Percentiles rank a stretch among this genome's conserved stretches.
Conservation (phyloP, 495 filamentous ascomycete genomes). For the Daldinia concentrica region DNA sequence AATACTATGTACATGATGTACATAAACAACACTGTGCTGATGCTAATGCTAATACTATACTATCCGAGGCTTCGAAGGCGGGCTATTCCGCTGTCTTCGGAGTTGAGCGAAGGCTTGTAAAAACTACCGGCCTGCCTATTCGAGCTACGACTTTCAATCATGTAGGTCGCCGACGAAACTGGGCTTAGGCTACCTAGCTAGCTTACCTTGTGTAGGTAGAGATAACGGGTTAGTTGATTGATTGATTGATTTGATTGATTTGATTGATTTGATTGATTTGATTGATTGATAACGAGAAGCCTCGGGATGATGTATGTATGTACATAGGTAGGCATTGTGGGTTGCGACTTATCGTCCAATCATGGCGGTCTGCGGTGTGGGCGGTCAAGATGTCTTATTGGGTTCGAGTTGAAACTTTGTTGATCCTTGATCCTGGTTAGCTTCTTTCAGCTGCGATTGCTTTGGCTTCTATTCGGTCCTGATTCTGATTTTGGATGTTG, state of each 20-base stretch:
- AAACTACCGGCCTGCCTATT: constrained; percentile 17
- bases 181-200: background rate
- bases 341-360: constrained; percentile 20
- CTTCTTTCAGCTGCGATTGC: background rate
- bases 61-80: constrained; percentile 5
- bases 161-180: constrained; percentile 18
- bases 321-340: background rate
- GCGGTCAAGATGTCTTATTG: constrained; percentile 16
- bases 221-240: background rate
- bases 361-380: constrained; percentile 3
- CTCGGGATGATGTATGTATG: background rate
- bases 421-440: constrained; percentile 1
- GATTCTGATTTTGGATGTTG: background rate
- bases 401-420: background rate
- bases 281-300: background rate
- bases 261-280: background rate
- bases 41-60: background rate
- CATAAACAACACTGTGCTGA: background rate
- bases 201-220: too few species aligned
- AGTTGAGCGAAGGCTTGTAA: constrained; percentile 22
- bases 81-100: constrained; percentile 31
- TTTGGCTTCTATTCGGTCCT: background rate
- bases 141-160: constrained; percentile 7
- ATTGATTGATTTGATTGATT: too few species aligned
- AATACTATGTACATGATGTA: too few species aligned